Percentiles rank a stretch among this genome's conserved stretches.
These are phyloP conservation scores for Glonium stellatum DNA, from an alignment of 495 filamentous ascomycete species.

Conservation along the genomic window DNA sequence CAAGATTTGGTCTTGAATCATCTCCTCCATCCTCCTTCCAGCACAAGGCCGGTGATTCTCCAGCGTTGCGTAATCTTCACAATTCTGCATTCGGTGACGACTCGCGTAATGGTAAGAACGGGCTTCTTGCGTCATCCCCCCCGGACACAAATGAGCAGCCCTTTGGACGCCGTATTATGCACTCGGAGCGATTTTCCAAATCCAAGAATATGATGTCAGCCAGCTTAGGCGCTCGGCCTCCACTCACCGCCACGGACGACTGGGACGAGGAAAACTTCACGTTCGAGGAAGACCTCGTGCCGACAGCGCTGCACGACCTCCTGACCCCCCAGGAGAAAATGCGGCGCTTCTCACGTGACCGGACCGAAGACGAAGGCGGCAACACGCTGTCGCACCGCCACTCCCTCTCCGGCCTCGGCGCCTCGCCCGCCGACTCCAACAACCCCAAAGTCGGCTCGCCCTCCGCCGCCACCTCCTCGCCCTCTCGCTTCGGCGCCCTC, in stretches of 20 bases:
- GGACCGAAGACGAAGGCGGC: constrained; percentile 42
- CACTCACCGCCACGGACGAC: constrained; percentile 47
- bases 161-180: constrained; percentile 66
- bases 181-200: constrained; percentile 71
- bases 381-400: constrained; percentile 46
- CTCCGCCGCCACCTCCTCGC: constrained; percentile 66
- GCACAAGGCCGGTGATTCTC: constrained; percentile 52
- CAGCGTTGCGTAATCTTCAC: constrained; percentile 72
- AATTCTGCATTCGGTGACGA: constrained; percentile 78
- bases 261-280: constrained; percentile 74
- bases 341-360: constrained; percentile 65
- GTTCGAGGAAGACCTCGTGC: constrained; percentile 90
- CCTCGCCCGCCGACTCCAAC: constrained; percentile 39
- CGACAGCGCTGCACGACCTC: constrained; percentile 79
- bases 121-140: constrained; percentile 57
- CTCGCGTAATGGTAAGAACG: constrained; percentile 25
- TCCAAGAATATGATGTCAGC: constrained; percentile 65
- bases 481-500: constrained; percentile 77
- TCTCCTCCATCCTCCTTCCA: constrained; percentile 69
- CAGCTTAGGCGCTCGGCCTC: constrained; percentile 62
- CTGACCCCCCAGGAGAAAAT: constrained; percentile 86
- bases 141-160: constrained; percentile 56
- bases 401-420: constrained; percentile 53
- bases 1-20: constrained; percentile 82
- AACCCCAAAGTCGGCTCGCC: constrained; percentile 63